Evolutionary conservation across 129 eudicot genomes (phyloP).

Genomic region (Gnaphalium uliginosum): DNA sequence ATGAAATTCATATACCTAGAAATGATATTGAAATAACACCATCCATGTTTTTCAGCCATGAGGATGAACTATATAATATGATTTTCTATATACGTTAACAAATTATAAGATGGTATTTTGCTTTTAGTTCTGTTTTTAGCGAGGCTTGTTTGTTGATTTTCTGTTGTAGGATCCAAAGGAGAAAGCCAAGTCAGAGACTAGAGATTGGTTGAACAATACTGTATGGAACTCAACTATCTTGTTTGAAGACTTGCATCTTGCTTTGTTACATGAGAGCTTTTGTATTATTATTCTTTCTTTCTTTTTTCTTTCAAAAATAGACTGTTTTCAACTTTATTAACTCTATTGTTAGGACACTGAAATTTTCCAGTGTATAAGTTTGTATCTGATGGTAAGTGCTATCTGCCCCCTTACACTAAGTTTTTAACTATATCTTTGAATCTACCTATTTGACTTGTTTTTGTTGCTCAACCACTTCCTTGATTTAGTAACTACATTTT

Average conservation of each 20-base stretch:
- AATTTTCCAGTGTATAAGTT: not conserved
- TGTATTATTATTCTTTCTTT: not conserved
- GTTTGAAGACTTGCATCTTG: constrained; percentile 4
- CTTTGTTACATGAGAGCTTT: constrained; percentile 20
- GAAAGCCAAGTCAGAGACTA: constrained; percentile 80
- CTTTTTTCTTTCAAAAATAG: not conserved
- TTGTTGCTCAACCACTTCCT: not conserved
- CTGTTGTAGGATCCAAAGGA: constrained; percentile 79
- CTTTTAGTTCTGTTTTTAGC: not conserved
- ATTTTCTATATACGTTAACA: not conserved
- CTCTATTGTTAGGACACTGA: not conserved
- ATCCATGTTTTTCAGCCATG: not conserved
- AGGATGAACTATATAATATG: too few relatives aligned
- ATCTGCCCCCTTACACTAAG: not conserved
- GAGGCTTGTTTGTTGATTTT: constrained; percentile 4
- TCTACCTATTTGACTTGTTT: not conserved
- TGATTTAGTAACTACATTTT: not conserved
- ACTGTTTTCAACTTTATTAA: constrained; percentile 4
- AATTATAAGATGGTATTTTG: not conserved
- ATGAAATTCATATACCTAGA: not conserved
- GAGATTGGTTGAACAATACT: constrained; percentile 89
- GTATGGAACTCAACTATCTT: constrained; percentile 40
- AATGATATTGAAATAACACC: not conserved
- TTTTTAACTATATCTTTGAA: not conserved
- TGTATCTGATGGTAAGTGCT: not conserved